These are phyloP conservation scores for Phialophora macrospora DNA, from an alignment of 2,329 filamentous ascomycete species.

Conservation along the genomic window DNA sequence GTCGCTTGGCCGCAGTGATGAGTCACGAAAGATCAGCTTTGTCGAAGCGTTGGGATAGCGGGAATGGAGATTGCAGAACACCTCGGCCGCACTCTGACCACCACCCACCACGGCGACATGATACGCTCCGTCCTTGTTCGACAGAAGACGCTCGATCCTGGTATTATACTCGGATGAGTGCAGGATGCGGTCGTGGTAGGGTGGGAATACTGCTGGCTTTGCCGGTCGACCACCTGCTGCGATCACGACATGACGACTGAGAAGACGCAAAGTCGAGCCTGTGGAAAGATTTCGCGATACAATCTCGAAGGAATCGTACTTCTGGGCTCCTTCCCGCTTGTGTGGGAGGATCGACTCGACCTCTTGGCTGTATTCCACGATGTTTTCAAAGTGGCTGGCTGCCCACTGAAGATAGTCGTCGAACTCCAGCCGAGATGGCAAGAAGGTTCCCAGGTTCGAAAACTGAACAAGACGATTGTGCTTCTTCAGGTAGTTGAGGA, in stretches of 20 bases:
- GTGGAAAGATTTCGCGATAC: conserved; percentile 64
- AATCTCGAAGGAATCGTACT: conserved; percentile 69
- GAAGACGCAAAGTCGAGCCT: conserved; percentile 48
- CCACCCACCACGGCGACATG: conserved; percentile 84
- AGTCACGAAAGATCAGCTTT: conserved; percentile 76
- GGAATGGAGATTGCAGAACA: conserved; percentile 84
- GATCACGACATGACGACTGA: conserved; percentile 62
- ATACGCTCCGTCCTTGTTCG: conserved; percentile 56
- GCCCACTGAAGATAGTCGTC: conserved; percentile 97
- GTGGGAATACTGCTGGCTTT: conserved; percentile 72
- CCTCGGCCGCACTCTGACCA: conserved; percentile 92
- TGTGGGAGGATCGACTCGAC: conserved; percentile 73
- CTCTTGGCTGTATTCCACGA: conserved; percentile 77
- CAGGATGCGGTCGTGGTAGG: conserved; percentile 73
- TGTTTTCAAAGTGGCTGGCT: conserved; percentile 73
- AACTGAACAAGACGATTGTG: conserved; percentile 85
- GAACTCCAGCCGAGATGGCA: conserved; percentile 84
- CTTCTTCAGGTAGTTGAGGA: conserved; percentile 88
- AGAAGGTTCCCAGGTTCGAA: conserved; percentile 85
- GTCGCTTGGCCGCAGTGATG: conserved; percentile 86
- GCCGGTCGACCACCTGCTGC: conserved; percentile 71
- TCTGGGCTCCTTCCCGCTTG: conserved; percentile 19
- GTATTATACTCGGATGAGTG: conserved; percentile 81
- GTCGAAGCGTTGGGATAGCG: conserved; percentile 83
- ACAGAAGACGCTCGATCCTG: conserved; percentile 34